Base-by-base conservation (phyloP, 768 basidiomycete genomes). In the Erythrobasidium yunnanense region DNA sequence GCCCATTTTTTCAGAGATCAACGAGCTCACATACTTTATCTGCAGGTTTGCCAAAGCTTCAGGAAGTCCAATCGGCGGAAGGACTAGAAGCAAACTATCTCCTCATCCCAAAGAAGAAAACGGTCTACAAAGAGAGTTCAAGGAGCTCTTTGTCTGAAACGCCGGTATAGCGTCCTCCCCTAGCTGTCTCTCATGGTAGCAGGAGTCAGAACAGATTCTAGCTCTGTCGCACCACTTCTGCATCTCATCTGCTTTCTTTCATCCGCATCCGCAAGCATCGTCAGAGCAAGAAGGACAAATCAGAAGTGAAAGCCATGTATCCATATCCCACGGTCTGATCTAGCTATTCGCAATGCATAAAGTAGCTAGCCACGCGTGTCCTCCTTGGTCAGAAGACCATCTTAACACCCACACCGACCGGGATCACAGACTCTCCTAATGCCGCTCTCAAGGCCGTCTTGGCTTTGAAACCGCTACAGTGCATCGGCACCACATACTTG, bases 401-500 rank as follows among this genome's bases (percentile, higher is more conserved):
- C 68, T 80, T 83, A 23, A 84, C 79, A 15, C 88, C 88, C 1
- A 84, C 84, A 4, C 87, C 87, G 2, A 83, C 85, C 0, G 88
- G 86, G 13, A 90, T 87, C 70, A 85, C 85, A 0, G 83, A 83
- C 56, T 86, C 82, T 22, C 87, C 88, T 18, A 91, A 78, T 1
- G 81, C 86, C 4, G 76, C 75, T 72, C 84, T 83, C 70, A 90
- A 75, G 1, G 84, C 86, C 6, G 87, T 74, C 74, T 90, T 88
- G 34, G 81, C 81, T n/a, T 80, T 79, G 72, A 89, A 87, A 2
- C 88, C 88, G 1, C 86, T 83, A 71, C 88, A 90, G 73, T 90
- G 89, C 83, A 90, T 86, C 0, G 88, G 88, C 0, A 90, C 78
- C 50, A 90, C 75, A 69, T 85, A 89, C 0, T 79, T 80, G 0